phyloP scores from a whole-genome alignment of 2,329 filamentous ascomycete genomes.

The Chaetoscypha palmicola region DNA sequence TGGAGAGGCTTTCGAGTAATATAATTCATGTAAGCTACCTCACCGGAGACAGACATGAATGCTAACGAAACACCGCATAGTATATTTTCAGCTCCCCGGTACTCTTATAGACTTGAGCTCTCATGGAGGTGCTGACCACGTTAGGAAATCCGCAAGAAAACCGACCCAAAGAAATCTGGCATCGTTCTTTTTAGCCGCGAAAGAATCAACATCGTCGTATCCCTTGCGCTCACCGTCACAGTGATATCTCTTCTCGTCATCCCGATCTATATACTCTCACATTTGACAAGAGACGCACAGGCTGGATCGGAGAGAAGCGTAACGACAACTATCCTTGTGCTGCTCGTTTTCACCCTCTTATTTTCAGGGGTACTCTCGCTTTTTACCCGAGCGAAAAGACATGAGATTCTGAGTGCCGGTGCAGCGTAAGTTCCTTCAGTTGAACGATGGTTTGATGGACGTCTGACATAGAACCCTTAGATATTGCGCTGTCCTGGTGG shows the following conservation, averaged over 20 bases:
- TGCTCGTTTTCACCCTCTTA: slow-evolving; percentile 19
- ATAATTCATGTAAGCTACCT: background rate
- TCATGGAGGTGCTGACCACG: too few relatives aligned
- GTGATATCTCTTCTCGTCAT: slow-evolving; percentile 13
- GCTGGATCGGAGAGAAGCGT: slow-evolving; percentile 1
- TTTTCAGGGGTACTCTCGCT: slow-evolving; percentile 18
- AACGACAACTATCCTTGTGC: slow-evolving; percentile 14
- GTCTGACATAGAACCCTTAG: slow-evolving; percentile 5
- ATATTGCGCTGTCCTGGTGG: slow-evolving; percentile 21
- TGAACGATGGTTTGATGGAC: too few relatives aligned
- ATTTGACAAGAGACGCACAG: slow-evolving; percentile 3
- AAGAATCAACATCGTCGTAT: slow-evolving; percentile 13
- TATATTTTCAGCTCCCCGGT: too few relatives aligned
- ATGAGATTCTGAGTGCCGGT: slow-evolving; percentile 24
- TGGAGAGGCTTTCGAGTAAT: too few relatives aligned
- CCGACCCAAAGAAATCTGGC: background rate
- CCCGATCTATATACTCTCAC: slow-evolving; percentile 17
- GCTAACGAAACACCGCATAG: too few relatives aligned
- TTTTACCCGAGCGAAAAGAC: slow-evolving; percentile 23
- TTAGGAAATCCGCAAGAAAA: too few relatives aligned
- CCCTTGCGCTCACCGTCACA: slow-evolving; percentile 10
- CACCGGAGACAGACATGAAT: too few relatives aligned
- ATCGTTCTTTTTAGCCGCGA: background rate
- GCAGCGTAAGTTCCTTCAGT: slow-evolving; percentile 25
- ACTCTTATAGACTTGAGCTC: too few relatives aligned